Evolutionary conservation across 768 basidiomycete genomes (phyloP), one percentile per base, ranked within the genome.

Genomic region (Kwoniella dejecticola): DNA sequence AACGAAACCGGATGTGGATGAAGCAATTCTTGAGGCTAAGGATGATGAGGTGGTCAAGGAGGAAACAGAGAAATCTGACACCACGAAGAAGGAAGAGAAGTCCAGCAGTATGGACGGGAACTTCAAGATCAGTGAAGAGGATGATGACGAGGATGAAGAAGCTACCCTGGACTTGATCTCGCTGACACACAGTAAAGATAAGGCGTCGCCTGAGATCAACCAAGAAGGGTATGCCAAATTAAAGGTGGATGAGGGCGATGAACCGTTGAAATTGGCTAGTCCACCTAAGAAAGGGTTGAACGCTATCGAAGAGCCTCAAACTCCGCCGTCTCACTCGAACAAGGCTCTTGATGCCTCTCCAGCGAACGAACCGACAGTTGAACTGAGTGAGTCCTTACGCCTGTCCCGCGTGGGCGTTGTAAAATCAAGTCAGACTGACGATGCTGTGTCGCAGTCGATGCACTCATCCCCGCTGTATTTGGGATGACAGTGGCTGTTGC

Each of bases 391-490:
- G 45, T 19, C 27, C 17, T 31, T 21, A 17, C 29, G 12, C 24
- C 3, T 50, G n/a, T n/a, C n/a, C n/a, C n/a, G n/a, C n/a, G n/a
- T n/a, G n/a, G n/a, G n/a, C n/a, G n/a, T n/a, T 31, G 41, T 24
- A 10, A 33, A n/a, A n/a, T 30, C 17, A 15, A 31, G 19, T n/a
- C n/a, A 24, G 1, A 33, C 15, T 44, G 36, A 49, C 10, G 11
- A n/a, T 10, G 2, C 24, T 21, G 2, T 19, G 6, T 12, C n/a
- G 24, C 29, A 63, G 62, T 63, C 31, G 50, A 53, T 47, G 56
- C 47, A 26, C 56, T 63, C 2, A 50, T 45, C 13, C 63, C 63
- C 3, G 63, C 63, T 21, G 29, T 64, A 12, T 64, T 64, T 36
- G 63, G 63, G n/a, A 30, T 26, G 17, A 50, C 33, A n/a, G 56